Evolutionary conservation across 2,329 filamentous ascomycete genomes (phyloP), one percentile per base, ranked within the genome.

Genomic region (Trichoderma hamatum): DNA sequence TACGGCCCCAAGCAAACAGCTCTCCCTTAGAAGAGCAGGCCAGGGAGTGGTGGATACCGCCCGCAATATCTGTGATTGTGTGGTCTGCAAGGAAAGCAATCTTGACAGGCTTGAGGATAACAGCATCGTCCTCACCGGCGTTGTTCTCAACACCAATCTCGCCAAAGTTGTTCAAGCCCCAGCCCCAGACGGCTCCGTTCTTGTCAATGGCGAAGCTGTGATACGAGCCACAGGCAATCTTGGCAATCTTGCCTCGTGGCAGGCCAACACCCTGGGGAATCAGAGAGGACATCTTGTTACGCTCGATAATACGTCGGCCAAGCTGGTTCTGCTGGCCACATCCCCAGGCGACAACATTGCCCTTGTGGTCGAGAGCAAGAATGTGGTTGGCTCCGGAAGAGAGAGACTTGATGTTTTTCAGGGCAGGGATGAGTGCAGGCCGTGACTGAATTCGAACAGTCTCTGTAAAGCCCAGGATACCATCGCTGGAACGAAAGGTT

Each of bases 151-250:
- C 88, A 5, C 82, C 93, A 19, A 92, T 92, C 81, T 97, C 90
- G 71, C 90, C 92, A 79, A 92, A 96, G 80, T 92, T 94, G 84
- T 97, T 97, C 34, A 95, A 83, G 28, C 94, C 93, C 93, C 93
- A 97, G 0, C 89, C 87, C 80, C 89, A 96, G 36, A 95, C 90
- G 34, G 87, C 84, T 49, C 89, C 92, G 16, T 87, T 85, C 69
- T 87, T 85, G 79, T 91, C 88, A 58, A 97, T 84, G 21, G 92
- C 92, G 73, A 97, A 95, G 73, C 89, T 92, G 82, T 97, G 92
- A 80, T 94, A 95, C 16, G 90, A 88, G 55, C 93, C 93, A 72
- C 88, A 89, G 21, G 85, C 86, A 60, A 83, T 77, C 73, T 82
- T 79, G 62, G 73, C 72, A 55, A 92, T 86, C 74, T 83, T 84